Percentiles rank a stretch among this genome's conserved stretches.
Conservation (phyloP, 1,284 basidiomycete species). For the Polyporus tsugae region DNA sequence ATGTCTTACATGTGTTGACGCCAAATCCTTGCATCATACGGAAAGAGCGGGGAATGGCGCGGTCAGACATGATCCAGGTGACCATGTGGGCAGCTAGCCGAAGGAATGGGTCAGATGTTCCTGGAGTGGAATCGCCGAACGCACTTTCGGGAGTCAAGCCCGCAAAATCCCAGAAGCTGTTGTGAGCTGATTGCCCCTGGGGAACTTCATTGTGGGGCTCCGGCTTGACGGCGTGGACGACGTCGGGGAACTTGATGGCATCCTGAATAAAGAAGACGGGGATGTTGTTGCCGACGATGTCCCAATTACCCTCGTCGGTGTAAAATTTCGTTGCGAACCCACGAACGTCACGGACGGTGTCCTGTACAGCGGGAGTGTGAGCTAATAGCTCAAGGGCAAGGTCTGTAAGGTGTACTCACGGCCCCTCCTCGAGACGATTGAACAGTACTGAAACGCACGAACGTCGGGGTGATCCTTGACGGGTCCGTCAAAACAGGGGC, state of each 20-base stretch:
- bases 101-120: constrained; percentile 21
- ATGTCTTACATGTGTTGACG: constrained; percentile 70
- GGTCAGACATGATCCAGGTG: constrained; percentile 86
- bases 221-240: constrained; percentile 83
- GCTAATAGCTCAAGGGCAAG: background rate
- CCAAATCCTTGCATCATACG: constrained; percentile 91
- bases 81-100: constrained; percentile 76
- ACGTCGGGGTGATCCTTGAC: constrained; percentile 74
- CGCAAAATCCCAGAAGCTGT: constrained; percentile 88
- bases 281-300: constrained; percentile 81
- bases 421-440: constrained; percentile 80
- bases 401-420: constrained; percentile 44
- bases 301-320: constrained; percentile 84
- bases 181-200: constrained; percentile 71
- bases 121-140: constrained; percentile 30
- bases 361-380: constrained; percentile 48
- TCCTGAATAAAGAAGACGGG: constrained; percentile 90
- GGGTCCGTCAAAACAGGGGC: constrained; percentile 79
- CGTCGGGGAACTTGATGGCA: constrained; percentile 84
- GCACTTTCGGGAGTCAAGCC: constrained; percentile 68
- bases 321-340: constrained; percentile 88
- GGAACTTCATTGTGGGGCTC: constrained; percentile 82
- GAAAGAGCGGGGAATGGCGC: constrained; percentile 81
- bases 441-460: constrained; percentile 86
- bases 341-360: constrained; percentile 84